Percentiles rank a stretch among this genome's conserved stretches.
phyloP scores from a whole-genome alignment of 805 yeast genomes.

The Kockiozyma suomiensis region DNA sequence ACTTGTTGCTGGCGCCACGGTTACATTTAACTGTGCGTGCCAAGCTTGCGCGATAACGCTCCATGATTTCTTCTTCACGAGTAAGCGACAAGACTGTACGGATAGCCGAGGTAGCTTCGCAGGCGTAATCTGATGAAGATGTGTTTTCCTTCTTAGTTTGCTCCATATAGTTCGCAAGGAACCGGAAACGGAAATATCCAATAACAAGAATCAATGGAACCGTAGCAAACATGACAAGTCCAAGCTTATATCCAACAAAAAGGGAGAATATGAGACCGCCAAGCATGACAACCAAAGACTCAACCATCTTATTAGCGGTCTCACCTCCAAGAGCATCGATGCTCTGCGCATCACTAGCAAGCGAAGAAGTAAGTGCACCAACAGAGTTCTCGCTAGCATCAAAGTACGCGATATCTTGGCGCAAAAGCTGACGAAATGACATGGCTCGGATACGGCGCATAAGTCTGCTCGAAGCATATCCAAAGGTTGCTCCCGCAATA shows the following conservation, averaged over 20 bases:
- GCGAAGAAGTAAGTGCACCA: constrained; percentile 36
- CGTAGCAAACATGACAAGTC: constrained; percentile 47
- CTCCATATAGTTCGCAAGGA: constrained; percentile 42
- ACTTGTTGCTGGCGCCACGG: constrained; percentile 31
- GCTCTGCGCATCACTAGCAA: constrained; percentile 38
- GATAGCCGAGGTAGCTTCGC: constrained; percentile 46
- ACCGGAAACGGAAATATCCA: constrained; percentile 45
- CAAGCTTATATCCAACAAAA: constrained; percentile 47
- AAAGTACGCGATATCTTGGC: constrained; percentile 40
- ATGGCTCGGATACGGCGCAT: constrained; percentile 36
- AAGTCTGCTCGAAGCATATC: constrained; percentile 33
- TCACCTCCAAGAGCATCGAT: constrained; percentile 40
- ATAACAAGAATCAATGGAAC: constrained; percentile 44
- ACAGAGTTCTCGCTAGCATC: constrained; percentile 37
- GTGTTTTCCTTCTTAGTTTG: constrained; percentile 45
- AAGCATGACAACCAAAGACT: constrained; percentile 44
- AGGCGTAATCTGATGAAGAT: constrained; percentile 46
- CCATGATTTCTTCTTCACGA: constrained; percentile 47
- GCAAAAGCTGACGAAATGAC: constrained; percentile 35
- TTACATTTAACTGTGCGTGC: constrained; percentile 41
- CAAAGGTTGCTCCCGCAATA: constrained; percentile 26
- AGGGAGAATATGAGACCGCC: constrained; percentile 47
- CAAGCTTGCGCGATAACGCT: constrained; percentile 37
- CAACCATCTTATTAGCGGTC: constrained; percentile 39
- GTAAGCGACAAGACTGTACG: constrained; percentile 49